These are phyloP conservation scores for Trypanosoma mega DNA, from an alignment of 208 protist species.

Conservation along the genomic window DNA sequence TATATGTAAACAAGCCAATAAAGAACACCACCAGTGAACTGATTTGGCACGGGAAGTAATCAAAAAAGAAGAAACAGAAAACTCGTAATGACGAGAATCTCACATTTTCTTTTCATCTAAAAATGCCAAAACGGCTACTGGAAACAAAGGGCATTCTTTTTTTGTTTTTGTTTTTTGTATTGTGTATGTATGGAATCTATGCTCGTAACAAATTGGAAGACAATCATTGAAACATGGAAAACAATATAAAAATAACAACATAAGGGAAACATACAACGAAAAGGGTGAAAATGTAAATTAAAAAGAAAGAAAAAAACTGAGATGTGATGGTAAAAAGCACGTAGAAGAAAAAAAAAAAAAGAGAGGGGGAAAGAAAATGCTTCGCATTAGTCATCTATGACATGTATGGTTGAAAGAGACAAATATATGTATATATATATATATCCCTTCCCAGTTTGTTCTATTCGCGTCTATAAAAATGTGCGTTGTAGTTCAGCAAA, in stretches of 20 bases:
- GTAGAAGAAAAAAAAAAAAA: constrained; percentile 17
- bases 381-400: constrained; percentile 13
- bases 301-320: constrained; percentile 3
- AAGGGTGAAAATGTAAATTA: constrained; percentile 19
- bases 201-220: constrained; percentile 3
- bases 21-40: too few species aligned
- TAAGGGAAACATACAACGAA: constrained; percentile 13
- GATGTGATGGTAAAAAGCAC: background rate
- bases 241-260: background rate
- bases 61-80: too few species aligned
- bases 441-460: background rate
- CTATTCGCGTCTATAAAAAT: constrained; percentile 24
- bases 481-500: constrained; percentile 26
- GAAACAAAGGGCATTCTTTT: too few species aligned
- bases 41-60: too few species aligned
- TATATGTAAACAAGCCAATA: too few species aligned
- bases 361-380: constrained; percentile 15
- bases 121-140: too few species aligned
- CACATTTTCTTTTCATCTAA: too few species aligned
- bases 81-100: too few species aligned
- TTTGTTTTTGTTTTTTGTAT: background rate
- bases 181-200: background rate
- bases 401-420: background rate
- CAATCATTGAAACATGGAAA: constrained; percentile 15
- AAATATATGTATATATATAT: constrained; percentile 8